Evolutionary conservation across 2,329 filamentous ascomycete genomes (phyloP), one percentile per base, ranked within the genome.

Genomic region (Stromatinia cepivora): DNA sequence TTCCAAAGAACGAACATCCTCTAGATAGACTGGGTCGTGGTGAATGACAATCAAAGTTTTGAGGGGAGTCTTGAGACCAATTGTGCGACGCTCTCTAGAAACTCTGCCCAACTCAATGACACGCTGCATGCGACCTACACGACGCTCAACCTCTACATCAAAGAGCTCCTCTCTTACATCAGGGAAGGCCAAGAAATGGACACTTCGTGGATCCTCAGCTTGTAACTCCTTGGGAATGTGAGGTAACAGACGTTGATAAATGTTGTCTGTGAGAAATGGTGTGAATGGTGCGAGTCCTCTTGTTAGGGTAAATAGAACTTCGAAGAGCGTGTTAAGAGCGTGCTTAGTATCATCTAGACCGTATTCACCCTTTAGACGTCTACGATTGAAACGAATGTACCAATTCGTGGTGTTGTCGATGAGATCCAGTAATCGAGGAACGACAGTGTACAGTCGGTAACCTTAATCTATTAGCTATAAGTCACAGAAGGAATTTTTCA

Each of bases 341-440:
- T 97, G 92, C 64, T 90, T 84, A 15, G 95, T 97, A 78, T 98
- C 95, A 20, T 94, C 87, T 34, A 92, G 81, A 25, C 93, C 93
- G 73, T 92, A 89, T 78, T 96, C 93, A 56, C 94, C 94, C 87
- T 97, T 97, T 74, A 97, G 84, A 67, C 94, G 88, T 80, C 92
- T 92, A 67, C 94, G 87, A 83, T 97, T 97, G 84, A 97, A 96
- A 71, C 93, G 88, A 79, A 97, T 97, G 81, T 97, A 97, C 94
- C 94, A 97, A 81, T 98, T 98, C n/a, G 94, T 97, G 5, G 92
- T 93, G 81, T 96, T 93, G 77, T 97, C 94, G 73, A 97, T 96
- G 76, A 97, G 86, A 70, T 86, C 86, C 25, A 97, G 85, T 71
- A 98, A 82, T 72, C 92, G 87, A 10, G 94, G 94, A 57, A 97